These are phyloP conservation scores for Penicillium waksmanii DNA, from an alignment of 495 filamentous ascomycete species.

Conservation along the genomic window DNA sequence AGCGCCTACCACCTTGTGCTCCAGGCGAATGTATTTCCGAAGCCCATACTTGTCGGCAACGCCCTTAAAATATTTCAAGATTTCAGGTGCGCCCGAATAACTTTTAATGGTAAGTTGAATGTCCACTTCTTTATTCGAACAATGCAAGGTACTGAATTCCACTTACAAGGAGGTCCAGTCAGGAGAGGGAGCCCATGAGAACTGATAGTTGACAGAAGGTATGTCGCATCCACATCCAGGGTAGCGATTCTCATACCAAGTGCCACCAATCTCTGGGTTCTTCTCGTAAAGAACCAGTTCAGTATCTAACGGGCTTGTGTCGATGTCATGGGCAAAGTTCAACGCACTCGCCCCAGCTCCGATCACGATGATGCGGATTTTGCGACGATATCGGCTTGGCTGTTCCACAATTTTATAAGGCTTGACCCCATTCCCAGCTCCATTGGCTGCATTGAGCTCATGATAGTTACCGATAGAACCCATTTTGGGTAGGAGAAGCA, in stretches of 20 bases:
- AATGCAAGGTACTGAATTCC: background rate
- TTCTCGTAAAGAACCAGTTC: slow-evolving; percentile 46
- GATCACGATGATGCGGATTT: slow-evolving; percentile 41
- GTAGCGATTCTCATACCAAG: slow-evolving; percentile 66
- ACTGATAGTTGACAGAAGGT: slow-evolving; percentile 40
- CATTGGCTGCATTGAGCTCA: slow-evolving; percentile 9
- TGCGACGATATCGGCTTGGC: slow-evolving; percentile 41
- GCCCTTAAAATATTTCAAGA: slow-evolving; percentile 51
- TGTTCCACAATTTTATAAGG: slow-evolving; percentile 42
- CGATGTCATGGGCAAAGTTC: slow-evolving; percentile 46
- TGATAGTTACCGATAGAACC: slow-evolving; percentile 14
- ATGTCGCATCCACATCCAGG: slow-evolving; percentile 54
- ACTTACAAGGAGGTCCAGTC: slow-evolving; percentile 33
- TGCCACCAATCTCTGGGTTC: slow-evolving; percentile 48
- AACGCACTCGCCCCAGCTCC: slow-evolving; percentile 45
- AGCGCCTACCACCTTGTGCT: slow-evolving; percentile 19
- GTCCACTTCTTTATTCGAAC: background rate
- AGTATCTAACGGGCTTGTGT: slow-evolving; percentile 41
- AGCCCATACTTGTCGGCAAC: slow-evolving; percentile 25
- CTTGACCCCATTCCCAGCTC: background rate
- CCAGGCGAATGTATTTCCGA: slow-evolving; percentile 16
- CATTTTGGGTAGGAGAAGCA: slow-evolving; percentile 3
- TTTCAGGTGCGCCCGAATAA: slow-evolving; percentile 53
- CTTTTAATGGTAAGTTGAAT: background rate
- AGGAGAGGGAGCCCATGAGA: slow-evolving; percentile 31